Percentiles rank a stretch among this genome's conserved stretches.
Conservation (phyloP, 2,329 filamentous ascomycete species). For the Stachybotrys chartarum region DNA sequence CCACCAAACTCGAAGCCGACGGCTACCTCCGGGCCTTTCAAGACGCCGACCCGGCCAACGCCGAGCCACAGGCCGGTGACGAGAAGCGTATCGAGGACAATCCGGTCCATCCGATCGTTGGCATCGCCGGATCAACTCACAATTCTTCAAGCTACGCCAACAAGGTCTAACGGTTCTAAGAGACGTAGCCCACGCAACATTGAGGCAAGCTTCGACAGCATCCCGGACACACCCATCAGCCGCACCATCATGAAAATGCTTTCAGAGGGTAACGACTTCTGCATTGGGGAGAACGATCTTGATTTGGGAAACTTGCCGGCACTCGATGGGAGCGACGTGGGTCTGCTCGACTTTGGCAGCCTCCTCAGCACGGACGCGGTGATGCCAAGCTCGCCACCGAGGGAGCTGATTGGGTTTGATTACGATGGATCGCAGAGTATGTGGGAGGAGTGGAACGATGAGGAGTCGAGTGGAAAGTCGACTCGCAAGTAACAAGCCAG, state of each 20-base stretch:
- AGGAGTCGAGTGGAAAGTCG: background rate
- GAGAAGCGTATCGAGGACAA: slow-evolving; percentile 51
- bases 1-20: slow-evolving; percentile 36
- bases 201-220: slow-evolving; percentile 27
- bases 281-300: slow-evolving; percentile 32
- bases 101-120: slow-evolving; percentile 33
- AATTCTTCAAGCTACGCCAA: slow-evolving; percentile 42
- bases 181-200: slow-evolving; percentile 35
- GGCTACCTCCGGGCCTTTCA: slow-evolving; percentile 40
- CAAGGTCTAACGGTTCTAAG: slow-evolving; percentile 28
- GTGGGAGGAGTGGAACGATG: slow-evolving; percentile 20
- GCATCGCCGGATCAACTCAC: slow-evolving; percentile 36
- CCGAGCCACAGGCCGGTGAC: slow-evolving; percentile 55
- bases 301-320: slow-evolving; percentile 33
- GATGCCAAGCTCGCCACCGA: slow-evolving; percentile 43
- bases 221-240: slow-evolving; percentile 51
- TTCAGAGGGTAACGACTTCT: slow-evolving; percentile 44
- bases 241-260: slow-evolving; percentile 58
- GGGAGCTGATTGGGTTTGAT: slow-evolving; percentile 18
- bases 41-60: slow-evolving; percentile 56
- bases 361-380: slow-evolving; percentile 39
- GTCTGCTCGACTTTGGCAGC: slow-evolving; percentile 38
- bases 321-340: slow-evolving; percentile 27
- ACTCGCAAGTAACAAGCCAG: background rate
- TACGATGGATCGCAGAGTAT: slow-evolving; percentile 19